Conservation (phyloP, 371 early-diverging fungal genomes). For the Mortierella sp. region DNA sequence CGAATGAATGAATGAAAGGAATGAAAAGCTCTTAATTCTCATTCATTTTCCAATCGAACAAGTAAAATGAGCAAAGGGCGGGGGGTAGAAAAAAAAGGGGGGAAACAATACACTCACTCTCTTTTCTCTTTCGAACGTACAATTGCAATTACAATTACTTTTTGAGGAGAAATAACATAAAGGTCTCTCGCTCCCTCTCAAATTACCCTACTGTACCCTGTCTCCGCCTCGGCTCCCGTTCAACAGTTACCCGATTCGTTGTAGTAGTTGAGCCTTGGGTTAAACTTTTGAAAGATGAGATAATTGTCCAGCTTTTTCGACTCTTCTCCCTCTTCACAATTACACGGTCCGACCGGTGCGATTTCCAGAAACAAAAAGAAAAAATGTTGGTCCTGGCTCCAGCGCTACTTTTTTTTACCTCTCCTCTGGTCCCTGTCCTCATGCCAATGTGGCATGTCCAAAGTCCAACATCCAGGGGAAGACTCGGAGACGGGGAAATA, state of each 20-base stretch:
- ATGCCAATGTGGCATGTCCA: background rate
- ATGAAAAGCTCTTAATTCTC: conserved; percentile 7
- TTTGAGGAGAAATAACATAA: background rate
- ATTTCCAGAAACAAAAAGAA: background rate
- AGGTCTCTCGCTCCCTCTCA: background rate
- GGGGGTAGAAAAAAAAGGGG: background rate
- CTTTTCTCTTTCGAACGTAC: conserved; percentile 1
- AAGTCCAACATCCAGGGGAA: background rate
- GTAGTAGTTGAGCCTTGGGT: conserved; percentile 2
- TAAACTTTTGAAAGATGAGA: conserved; percentile 11
- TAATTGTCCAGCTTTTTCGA: background rate
- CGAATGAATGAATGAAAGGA: background rate
- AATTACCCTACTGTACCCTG: background rate
- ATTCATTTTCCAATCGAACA: conserved; percentile 4
- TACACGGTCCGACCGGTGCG: background rate
- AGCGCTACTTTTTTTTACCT: conserved; percentile 1
- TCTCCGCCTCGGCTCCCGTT: conserved; percentile 15
- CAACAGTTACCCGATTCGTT: background rate
- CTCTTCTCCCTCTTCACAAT: background rate
- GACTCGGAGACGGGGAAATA: background rate
- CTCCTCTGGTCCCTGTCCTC: too few species aligned
- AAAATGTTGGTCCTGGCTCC: background rate
- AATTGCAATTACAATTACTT: background rate
- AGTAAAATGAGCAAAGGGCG: background rate
- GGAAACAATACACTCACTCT: background rate